These are phyloP conservation scores for Scytalidium sp. DNA, from an alignment of 2,329 filamentous ascomycete genomes.

Conservation along the genomic window DNA sequence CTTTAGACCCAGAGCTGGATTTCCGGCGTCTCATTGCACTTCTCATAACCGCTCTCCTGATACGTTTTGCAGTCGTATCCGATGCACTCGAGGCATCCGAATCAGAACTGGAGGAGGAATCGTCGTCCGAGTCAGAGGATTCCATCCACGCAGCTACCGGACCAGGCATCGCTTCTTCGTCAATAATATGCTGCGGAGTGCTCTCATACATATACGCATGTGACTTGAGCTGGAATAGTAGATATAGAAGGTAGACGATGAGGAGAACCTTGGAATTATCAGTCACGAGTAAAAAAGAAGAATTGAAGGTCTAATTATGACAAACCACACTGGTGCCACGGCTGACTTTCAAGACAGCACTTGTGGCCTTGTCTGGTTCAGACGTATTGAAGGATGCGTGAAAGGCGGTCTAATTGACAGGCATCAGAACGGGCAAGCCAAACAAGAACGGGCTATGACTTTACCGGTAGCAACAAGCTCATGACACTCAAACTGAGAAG, in stretches of 20 bases:
- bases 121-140: constrained; percentile 55
- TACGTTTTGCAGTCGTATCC: constrained; percentile 69
- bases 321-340: constrained; percentile 82
- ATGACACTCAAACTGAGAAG: constrained; percentile 86
- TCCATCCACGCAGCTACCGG: constrained; percentile 81
- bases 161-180: constrained; percentile 85
- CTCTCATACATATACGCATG: constrained; percentile 91
- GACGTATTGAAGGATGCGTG: constrained; percentile 76
- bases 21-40: constrained; percentile 66
- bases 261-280: constrained; percentile 59
- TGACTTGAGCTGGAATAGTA: constrained; percentile 88
- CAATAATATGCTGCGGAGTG: constrained; percentile 87
- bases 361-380: constrained; percentile 53
- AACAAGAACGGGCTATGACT: constrained; percentile 20
- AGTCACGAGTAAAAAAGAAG: constrained; percentile 15
- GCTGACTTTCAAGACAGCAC: constrained; percentile 76
- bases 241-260: constrained; percentile 77
- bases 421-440: not conserved
- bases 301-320: constrained; percentile 12
- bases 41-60: constrained; percentile 67
- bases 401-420: constrained; percentile 67
- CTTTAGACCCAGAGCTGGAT: constrained; percentile 69
- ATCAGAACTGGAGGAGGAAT: constrained; percentile 65
- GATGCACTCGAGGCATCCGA: constrained; percentile 67
- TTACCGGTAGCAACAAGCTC: constrained; percentile 77